Evolutionary conservation across 371 early-diverging fungal species (phyloP).

Genomic region (Thermomucor indicae-seudaticae): DNA sequence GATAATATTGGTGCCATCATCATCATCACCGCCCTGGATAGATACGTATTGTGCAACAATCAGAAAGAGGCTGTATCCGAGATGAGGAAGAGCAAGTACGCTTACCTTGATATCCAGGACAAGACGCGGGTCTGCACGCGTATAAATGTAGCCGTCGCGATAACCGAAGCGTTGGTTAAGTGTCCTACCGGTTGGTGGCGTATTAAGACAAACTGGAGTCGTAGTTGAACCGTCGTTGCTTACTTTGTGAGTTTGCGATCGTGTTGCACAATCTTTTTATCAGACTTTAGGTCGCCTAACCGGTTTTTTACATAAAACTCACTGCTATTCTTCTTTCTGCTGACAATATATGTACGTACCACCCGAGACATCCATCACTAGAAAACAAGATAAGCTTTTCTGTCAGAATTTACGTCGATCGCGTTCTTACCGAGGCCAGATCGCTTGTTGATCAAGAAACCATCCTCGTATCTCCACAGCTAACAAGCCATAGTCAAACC

Average conservation of each 20-base stretch:
- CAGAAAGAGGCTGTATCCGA: neutral
- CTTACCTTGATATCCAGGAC: slow-evolving; percentile 34
- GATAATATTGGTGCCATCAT: slow-evolving; percentile 7
- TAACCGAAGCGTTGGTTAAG: slow-evolving; percentile 43
- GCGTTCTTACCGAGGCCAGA: slow-evolving; percentile 20
- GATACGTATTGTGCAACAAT: neutral
- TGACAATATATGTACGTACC: slow-evolving; percentile 13
- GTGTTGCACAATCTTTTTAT: slow-evolving; percentile 24
- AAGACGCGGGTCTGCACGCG: slow-evolving; percentile 36
- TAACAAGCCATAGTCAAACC: neutral
- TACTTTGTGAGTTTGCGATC: slow-evolving; percentile 41
- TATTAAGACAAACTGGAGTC: slow-evolving; percentile 24
- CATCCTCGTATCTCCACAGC: slow-evolving; percentile 31
- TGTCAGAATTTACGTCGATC: neutral
- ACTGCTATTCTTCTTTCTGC: neutral
- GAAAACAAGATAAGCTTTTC: neutral
- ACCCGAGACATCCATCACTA: slow-evolving; percentile 37
- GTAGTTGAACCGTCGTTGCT: slow-evolving; percentile 3
- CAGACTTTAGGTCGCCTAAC: slow-evolving; percentile 31
- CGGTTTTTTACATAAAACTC: too few relatives aligned
- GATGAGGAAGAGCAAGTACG: neutral
- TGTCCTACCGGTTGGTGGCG: slow-evolving; percentile 16
- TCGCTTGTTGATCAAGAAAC: slow-evolving; percentile 29
- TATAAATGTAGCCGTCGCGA: slow-evolving; percentile 39
- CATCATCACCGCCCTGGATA: slow-evolving; percentile 8